Base-by-base conservation (phyloP, 202 grass and related monocot genomes). In the Panicum virgatum region DNA sequence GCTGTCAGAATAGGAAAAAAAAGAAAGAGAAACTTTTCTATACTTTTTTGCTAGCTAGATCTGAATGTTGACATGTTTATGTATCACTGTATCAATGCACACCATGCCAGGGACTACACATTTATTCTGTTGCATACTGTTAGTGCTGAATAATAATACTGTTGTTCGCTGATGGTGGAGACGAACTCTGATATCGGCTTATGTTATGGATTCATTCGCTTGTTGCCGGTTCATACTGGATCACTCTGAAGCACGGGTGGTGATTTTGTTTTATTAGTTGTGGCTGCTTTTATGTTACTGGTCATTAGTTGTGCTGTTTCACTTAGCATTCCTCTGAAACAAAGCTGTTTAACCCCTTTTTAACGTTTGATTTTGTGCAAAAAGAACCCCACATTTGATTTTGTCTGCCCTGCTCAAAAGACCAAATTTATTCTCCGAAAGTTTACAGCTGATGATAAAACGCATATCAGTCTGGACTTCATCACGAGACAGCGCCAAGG, bases 1-100 rank as follows among this genome's bases (percentile, higher is more conserved):
- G 20, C n/a, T 16, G 38, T 73, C 69, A 43, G 34, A 72, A 69
- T 15, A 36, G 57, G 14, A 10, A 71, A 7, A 14, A 52, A 50
- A 12, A 50, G 4, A 9, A n/a, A n/a, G 10, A 6, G 32, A 10
- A 44, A 20, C 23, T 8, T 58, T 14, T 5, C 0, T 82, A 13
- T 61, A 50, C 15, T 52, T 27, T 74, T 78, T 74, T 75, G 27
- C 7, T 68, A 61, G 38, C 65, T 38, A 67, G 78, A 42, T 74
- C 57, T 25, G 19, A 39, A 75, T 80, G 38, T 59, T 66, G 43
- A 37, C 40, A 40, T 82, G 72, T 77, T 71, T 70, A 72, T 79
- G 60, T 60, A 51, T 3, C 26, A 64, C 62, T 77, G 46, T 65
- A 58, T 7, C 34, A 62, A 23, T 10, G n/a, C 53, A 70, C 12